These are phyloP conservation scores for Vaccinium darrowii DNA, from an alignment of 148 eudicot genomes.

Conservation along the genomic window DNA sequence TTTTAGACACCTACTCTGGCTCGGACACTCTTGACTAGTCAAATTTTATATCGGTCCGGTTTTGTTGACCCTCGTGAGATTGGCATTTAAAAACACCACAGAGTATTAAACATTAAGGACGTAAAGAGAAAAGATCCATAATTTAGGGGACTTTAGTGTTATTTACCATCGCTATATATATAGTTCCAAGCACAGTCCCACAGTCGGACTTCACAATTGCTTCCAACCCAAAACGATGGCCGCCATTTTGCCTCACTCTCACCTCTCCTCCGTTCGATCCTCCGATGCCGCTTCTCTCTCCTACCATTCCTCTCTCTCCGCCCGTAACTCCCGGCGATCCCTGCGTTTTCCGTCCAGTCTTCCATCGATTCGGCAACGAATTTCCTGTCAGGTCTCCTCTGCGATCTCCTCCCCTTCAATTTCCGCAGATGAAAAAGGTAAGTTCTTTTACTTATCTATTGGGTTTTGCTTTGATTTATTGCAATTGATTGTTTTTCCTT, in stretches of 20 bases:
- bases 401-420: constrained; percentile 40
- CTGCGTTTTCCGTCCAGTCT: constrained; percentile 23
- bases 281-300: constrained; percentile 43
- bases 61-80: too few relatives aligned
- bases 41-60: too few relatives aligned
- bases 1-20: too few relatives aligned
- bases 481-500: not conserved
- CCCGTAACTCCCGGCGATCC: constrained; percentile 13
- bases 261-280: constrained; percentile 34
- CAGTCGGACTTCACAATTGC: not conserved
- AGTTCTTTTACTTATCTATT: too few relatives aligned
- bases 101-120: too few relatives aligned
- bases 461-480: not conserved
- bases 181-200: too few relatives aligned
- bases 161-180: too few relatives aligned
- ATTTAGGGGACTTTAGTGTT: too few relatives aligned
- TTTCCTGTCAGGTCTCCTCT: constrained; percentile 47
- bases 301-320: constrained; percentile 32
- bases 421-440: constrained; percentile 41
- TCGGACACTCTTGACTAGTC: too few relatives aligned
- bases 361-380: constrained; percentile 31
- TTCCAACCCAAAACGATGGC: constrained; percentile 34
- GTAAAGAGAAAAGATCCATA: too few relatives aligned
- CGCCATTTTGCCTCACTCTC: constrained; percentile 29
- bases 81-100: too few relatives aligned